Evolutionary conservation across 495 filamentous ascomycete genomes (phyloP), one percentile per base, ranked within the genome.

Genomic region (Podospora appendiculata): DNA sequence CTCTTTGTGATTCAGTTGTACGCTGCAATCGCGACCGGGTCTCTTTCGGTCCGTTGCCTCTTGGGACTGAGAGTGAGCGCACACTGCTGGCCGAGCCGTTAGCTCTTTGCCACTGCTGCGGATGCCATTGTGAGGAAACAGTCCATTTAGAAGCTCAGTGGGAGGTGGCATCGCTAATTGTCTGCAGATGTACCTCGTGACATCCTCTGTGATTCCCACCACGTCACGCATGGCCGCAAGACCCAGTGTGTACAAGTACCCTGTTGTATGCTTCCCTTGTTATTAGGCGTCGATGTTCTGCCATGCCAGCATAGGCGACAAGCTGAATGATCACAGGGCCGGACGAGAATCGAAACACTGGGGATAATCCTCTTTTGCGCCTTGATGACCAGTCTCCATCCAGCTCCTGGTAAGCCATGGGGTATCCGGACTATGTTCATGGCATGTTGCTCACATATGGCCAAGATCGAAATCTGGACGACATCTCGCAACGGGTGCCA

Each of bases 291-390:
- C 5, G 25, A 25, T 5, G 25, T 25, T 25, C 25, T 25, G 25
- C 5, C 25, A 2, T 5, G 25, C 25, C 25, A 25, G 25, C 25
- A 25, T 25, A 25, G 25, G 5, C 5, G 25, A 25, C 25, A 25
- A 25, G 25, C 25, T 25, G 25, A 25, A 25, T 25, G 2, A 5
- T 25, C 25, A 25, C 53, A 73, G 72, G 78, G 77, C 35, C 77
- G 77, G 1, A 79, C 67, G 9, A 66, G 78, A 45, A 77, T 78
- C 50, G 77, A 79, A 58, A 79, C 77, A 6, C 72, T 80, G 42
- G 78, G 76, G 6, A 78, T 80, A 51, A 80, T 81, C 53, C 70
- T 80, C 50, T 81, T 81, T 69, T 79, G 77, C 57, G 76, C 77
- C 39, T 59, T 80, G 57, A 78, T 80, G 75, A 80, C 76, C 19